phyloP scores from a whole-genome alignment of 2,329 filamentous ascomycete species.

The Mariannaea sp. region DNA sequence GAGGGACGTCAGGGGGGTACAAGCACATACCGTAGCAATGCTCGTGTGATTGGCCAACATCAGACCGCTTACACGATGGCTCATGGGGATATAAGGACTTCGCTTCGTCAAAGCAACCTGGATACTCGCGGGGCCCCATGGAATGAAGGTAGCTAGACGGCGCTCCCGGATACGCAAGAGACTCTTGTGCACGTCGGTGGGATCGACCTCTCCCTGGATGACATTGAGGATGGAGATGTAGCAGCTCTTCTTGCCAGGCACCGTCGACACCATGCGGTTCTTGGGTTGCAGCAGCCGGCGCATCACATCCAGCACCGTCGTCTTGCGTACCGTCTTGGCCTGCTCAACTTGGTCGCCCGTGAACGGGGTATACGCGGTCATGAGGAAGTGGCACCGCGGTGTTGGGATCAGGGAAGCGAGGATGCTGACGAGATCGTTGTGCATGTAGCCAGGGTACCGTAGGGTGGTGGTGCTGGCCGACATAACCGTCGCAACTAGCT shows the following conservation, averaged over 20 bases:
- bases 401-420: slow-evolving; percentile 95
- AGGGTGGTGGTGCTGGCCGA: slow-evolving; percentile 96
- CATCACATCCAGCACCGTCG: slow-evolving; percentile 98
- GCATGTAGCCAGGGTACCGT: slow-evolving; percentile 98
- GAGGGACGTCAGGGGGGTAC: too few relatives aligned
- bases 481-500: slow-evolving; percentile 97
- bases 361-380: slow-evolving; percentile 98
- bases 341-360: slow-evolving; percentile 95
- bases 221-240: slow-evolving; percentile 99
- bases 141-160: slow-evolving; percentile 92
- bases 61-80: slow-evolving; percentile 90
- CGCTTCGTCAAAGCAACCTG: slow-evolving; percentile 97
- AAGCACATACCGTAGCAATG: slow-evolving; percentile 76
- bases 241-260: slow-evolving; percentile 94
- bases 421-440: slow-evolving; percentile 98
- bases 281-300: slow-evolving; percentile 92
- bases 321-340: slow-evolving; percentile 97
- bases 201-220: slow-evolving; percentile 97
- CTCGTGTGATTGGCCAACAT: slow-evolving; percentile 99
- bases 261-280: slow-evolving; percentile 98
- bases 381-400: slow-evolving; percentile 95
- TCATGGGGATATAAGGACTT: slow-evolving; percentile 93
- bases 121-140: slow-evolving; percentile 97
- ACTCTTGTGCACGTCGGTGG: slow-evolving; percentile 98
- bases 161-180: slow-evolving; percentile 93